Evolutionary conservation across 208 protist genomes (phyloP), one percentile per base, ranked within the genome.

Genomic region (Acanthamoeba sp.): DNA sequence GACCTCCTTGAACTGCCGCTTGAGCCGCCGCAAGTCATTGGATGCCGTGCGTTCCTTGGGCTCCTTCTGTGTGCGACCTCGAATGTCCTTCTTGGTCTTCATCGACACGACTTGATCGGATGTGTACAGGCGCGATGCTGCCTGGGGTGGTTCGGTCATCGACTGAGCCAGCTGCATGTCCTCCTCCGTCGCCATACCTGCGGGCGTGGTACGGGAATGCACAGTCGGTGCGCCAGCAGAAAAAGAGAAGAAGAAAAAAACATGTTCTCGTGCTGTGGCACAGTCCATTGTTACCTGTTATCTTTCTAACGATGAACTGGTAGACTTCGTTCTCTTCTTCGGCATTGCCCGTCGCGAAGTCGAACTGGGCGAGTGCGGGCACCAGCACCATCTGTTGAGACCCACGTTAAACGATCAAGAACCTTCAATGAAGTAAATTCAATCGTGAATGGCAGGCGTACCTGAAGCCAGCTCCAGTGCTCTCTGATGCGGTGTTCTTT

Each of bases 241-340:
- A n/a, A n/a, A n/a, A n/a, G n/a, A n/a, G n/a, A n/a, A n/a, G n/a
- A n/a, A n/a, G n/a, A n/a, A n/a, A n/a, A n/a, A 12, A 0, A 55
- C 48, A 55, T 55, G 57, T 64, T 32, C 57, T 64, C 18, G 55
- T 24, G 12, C n/a, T 50, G 45, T 20, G 22, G 48, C 55, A 62
- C 55, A 22, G 22, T 62, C 18, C 55, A n/a, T 62, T 62, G 55
- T 12, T 62, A 62, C 71, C 71, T 34, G 84, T 48, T 48, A 91
- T 91, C 50, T 91, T 91, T 2, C 52, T 29, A 10, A 91, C 84
- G 6, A 91, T 91, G 59, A 69, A 91, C 84, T 91, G 84, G 29
- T 91, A 91, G 50, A 59, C 50, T 24, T 91, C 84, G 38, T 91
- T 91, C 59, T 91, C 84, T 14, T 91, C 84, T 2, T 91, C 84